Evolutionary conservation across 352 stramenopile species (phyloP), one percentile per base, ranked within the genome.

Genomic region (Phytopythium vexans): DNA sequence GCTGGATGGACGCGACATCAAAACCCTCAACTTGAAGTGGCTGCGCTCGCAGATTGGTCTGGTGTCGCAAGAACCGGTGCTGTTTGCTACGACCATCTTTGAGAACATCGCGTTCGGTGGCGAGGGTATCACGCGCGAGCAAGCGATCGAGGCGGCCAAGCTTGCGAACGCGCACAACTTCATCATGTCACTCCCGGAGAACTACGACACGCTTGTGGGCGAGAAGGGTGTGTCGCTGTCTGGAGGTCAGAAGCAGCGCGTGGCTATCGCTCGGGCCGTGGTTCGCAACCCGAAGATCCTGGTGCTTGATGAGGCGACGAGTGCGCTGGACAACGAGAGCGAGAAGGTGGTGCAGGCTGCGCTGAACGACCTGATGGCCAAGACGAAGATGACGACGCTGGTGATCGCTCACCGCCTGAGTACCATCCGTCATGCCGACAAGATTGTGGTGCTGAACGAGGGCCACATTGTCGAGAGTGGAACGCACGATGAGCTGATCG

Each of bases 381-480:
- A 66, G 60, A 81, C 65, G 0, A 70, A 71, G 14, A 83, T 82
- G 32, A 98, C 72, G 34, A 82, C 72, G 34, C 36, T 86, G 14
- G 63, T 98, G 38, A 96, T 98, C 52, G 95, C 95, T 0, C 95
- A 98, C 68, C 80, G 94, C 6, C 62, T 99, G 32, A 92, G 43
- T 6, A 89, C 75, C 14, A 65, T 89, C 14, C 72, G 71, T 51
- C 77, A n/a, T n/a, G n/a, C n/a, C n/a, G n/a, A n/a, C n/a, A n/a
- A n/a, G n/a, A n/a, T n/a, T n/a, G n/a, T n/a, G 1, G 70, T 77
- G 10, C 42, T 80, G 34, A 59, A 56, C 7, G 49, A 56, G 9
- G 71, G 71, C 0, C 47, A 49, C 16, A 60, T 81, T 41, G 58
- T 75, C 10, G 68, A 81, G 39, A 58, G 52, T 14, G 71, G 71